Evolutionary conservation across 345 rosid species (phyloP).

Genomic region (Raphanus raphanistrum): DNA sequence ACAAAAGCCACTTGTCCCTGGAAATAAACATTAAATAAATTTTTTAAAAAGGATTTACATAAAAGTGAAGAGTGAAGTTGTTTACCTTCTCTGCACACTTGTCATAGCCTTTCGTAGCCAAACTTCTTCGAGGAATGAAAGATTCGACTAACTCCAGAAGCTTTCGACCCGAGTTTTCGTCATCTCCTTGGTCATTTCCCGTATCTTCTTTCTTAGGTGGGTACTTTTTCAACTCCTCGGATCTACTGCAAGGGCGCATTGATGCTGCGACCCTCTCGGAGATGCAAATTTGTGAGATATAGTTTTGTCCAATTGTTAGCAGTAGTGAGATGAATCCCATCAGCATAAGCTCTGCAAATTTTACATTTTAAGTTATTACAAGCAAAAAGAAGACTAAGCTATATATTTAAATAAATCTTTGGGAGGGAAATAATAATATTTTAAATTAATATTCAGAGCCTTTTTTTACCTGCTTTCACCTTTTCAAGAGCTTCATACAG

Average conservation of each 20-base stretch:
- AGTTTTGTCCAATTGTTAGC: slow-evolving; percentile 57
- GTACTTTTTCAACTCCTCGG: not conserved
- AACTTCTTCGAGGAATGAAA: slow-evolving; percentile 47
- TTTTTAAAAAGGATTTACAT: no score
- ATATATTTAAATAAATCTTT: not conserved
- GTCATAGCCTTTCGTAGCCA: slow-evolving; percentile 46
- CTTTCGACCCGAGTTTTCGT: slow-evolving; percentile 47
- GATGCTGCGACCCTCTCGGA: slow-evolving; percentile 46
- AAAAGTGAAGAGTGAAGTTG: not conserved
- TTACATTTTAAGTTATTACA: not conserved
- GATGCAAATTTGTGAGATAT: slow-evolving; percentile 63
- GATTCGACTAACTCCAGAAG: slow-evolving; percentile 44
- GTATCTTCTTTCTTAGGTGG: not conserved
- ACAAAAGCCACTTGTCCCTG: slow-evolving; percentile 87
- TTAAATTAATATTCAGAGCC: not conserved
- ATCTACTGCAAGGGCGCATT: slow-evolving; percentile 72
- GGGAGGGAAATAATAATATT: not conserved
- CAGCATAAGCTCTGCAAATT: slow-evolving; percentile 72
- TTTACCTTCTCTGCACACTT: not conserved
- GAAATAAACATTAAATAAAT: slow-evolving; percentile 6
- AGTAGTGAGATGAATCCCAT: slow-evolving; percentile 85
- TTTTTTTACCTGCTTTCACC: slow-evolving; percentile 67
- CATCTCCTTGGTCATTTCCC: not conserved
- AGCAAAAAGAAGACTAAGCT: no score
- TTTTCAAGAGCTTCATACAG: slow-evolving; percentile 87